Percentiles rank a stretch among this genome's conserved stretches.
These are phyloP conservation scores for Stephania cephalantha DNA, from an alignment of 164 flowering plant species.

Conservation along the genomic window DNA sequence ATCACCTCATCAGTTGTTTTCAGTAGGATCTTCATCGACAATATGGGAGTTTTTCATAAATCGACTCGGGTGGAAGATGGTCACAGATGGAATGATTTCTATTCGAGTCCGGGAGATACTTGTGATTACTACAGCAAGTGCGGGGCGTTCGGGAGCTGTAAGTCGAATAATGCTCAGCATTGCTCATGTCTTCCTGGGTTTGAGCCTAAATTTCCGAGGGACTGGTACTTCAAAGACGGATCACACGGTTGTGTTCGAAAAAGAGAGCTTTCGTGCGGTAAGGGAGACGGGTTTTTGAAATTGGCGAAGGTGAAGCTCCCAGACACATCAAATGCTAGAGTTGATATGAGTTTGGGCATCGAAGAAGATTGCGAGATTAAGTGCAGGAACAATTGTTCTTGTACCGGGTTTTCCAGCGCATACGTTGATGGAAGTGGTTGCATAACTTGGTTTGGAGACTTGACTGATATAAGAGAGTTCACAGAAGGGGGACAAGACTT, in stretches of 20 bases:
- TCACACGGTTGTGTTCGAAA: constrained; percentile 13
- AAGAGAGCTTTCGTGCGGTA: constrained; percentile 7
- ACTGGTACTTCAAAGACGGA: constrained; percentile 13
- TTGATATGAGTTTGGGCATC: background rate
- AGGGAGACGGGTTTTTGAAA: constrained; percentile 8
- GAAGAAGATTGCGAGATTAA: background rate
- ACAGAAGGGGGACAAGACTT: constrained; percentile 6
- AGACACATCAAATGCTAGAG: background rate
- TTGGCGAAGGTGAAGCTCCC: constrained; percentile 9
- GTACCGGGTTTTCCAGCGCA: constrained; percentile 1
- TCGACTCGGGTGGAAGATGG: constrained; percentile 2
- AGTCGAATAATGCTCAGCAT: background rate
- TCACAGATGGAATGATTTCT: background rate
- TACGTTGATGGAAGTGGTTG: background rate
- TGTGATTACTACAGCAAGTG: constrained; percentile 7
- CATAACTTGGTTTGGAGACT: constrained; percentile 1
- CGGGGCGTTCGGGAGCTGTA: constrained; percentile 4
- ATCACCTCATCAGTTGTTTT: constrained; percentile 1
- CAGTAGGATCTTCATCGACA: background rate
- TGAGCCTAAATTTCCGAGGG: background rate
- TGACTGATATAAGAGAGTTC: constrained; percentile 5
- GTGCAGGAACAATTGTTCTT: constrained; percentile 9
- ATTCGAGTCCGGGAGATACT: background rate
- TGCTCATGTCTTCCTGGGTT: constrained; percentile 16
- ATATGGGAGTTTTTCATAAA: background rate